Evolutionary conservation across 805 yeast species (phyloP).

Genomic region (Saccharomycopsis malanga): DNA sequence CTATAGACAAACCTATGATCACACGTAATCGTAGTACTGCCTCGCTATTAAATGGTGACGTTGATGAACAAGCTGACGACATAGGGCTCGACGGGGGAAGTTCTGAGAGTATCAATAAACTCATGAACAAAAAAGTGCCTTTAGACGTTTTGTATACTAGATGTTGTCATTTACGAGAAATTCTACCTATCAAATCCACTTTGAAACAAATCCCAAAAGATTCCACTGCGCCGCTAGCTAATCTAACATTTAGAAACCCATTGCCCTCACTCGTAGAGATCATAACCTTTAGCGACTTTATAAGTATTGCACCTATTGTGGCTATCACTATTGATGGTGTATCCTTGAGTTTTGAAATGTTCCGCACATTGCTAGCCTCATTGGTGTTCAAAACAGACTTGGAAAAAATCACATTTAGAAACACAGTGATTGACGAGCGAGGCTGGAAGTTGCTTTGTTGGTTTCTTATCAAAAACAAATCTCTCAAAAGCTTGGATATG

Average conservation of each 20-base stretch:
- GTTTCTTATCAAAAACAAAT: constrained; percentile 60
- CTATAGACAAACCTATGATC: constrained; percentile 39
- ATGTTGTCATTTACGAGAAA: constrained; percentile 89
- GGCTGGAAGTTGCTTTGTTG: constrained; percentile 83
- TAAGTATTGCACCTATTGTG: constrained; percentile 76
- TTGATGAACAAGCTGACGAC: constrained; percentile 27
- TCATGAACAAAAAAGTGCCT: constrained; percentile 21
- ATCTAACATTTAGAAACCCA: constrained; percentile 74
- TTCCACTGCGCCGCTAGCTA: constrained; percentile 65
- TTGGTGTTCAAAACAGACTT: constrained; percentile 42
- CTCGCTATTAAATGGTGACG: constrained; percentile 19
- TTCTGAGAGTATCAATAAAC: constrained; percentile 11
- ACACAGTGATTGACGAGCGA: constrained; percentile 62
- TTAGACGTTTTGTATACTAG: constrained; percentile 78
- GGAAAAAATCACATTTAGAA: constrained; percentile 69
- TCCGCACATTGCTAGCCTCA: constrained; percentile 37
- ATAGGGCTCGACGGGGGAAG: constrained; percentile 3
- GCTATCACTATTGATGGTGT: constrained; percentile 77
- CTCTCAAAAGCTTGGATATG: constrained; percentile 53
- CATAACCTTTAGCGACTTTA: constrained; percentile 80
- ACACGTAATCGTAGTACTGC: constrained; percentile 29
- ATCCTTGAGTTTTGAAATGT: constrained; percentile 64
- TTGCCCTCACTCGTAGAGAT: constrained; percentile 84
- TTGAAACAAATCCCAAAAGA: constrained; percentile 74
- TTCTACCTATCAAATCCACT: constrained; percentile 86